phyloP scores from a whole-genome alignment of 2,329 filamentous ascomycete species.

The Elsinoe ampelina region DNA sequence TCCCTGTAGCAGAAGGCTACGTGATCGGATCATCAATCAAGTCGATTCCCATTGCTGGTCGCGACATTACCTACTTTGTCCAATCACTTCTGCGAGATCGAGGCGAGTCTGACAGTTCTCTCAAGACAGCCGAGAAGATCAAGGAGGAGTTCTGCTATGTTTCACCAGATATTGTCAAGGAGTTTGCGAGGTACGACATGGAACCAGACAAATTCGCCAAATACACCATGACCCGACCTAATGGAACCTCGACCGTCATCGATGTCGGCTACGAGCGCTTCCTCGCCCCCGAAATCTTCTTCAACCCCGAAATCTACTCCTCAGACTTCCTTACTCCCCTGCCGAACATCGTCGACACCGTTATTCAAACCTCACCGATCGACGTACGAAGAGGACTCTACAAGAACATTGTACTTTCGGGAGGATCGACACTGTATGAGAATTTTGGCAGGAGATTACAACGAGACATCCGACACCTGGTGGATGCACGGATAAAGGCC shows the following conservation, averaged over 20 bases:
- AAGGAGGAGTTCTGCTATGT: conserved; percentile 99
- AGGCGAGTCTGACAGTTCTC: conserved; percentile 88
- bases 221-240: conserved; percentile 77
- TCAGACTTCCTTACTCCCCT: conserved; percentile 96
- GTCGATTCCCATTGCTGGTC: conserved; percentile 93
- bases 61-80: conserved; percentile 98
- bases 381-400: conserved; percentile 94
- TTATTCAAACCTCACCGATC: conserved; percentile 96
- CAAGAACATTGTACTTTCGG: conserved; percentile 98
- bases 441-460: conserved; percentile 95
- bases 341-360: conserved; percentile 85
- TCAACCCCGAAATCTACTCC: conserved; percentile 99
- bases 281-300: conserved; percentile 97
- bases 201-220: conserved; percentile 83
- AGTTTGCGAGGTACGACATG: conserved; percentile 87
- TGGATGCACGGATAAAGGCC: conserved; percentile 84
- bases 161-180: conserved; percentile 96
- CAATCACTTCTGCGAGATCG: conserved; percentile 92
- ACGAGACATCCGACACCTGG: conserved; percentile 91
- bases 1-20: conserved; percentile 95
- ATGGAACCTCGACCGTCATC: conserved; percentile 73
- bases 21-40: conserved; percentile 99
- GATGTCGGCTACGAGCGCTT: conserved; percentile 98
- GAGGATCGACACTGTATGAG: conserved; percentile 95
- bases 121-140: conserved; percentile 96